Percentiles rank a stretch among this genome's conserved stretches.
Conservation (phyloP, 139 green algal genomes). For the Chlamydomonas urium region DNA sequence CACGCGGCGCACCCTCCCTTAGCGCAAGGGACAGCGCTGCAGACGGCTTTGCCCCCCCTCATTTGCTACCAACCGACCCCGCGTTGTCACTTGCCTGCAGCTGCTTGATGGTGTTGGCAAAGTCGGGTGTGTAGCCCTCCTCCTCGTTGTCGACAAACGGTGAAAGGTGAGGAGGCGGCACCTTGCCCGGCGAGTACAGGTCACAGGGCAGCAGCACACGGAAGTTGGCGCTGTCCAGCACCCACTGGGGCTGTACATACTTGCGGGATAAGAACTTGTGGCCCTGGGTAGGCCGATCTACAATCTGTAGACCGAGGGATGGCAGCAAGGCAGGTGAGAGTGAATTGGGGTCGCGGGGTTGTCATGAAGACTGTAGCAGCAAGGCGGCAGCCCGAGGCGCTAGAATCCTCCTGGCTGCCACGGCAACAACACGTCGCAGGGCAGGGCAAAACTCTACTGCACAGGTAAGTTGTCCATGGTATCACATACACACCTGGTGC, state of each 20-base stretch:
- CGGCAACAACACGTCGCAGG: too few relatives aligned
- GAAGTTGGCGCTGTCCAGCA: constrained; percentile 92
- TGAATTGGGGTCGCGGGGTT: background rate
- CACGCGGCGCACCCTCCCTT: background rate
- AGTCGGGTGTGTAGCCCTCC: constrained; percentile 95
- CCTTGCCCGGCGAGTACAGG: constrained; percentile 77
- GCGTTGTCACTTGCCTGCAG: constrained; percentile 66
- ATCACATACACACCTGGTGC: constrained; percentile 67
- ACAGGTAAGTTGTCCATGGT: too few relatives aligned
- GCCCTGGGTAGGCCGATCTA: constrained; percentile 71
- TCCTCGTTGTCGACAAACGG: constrained; percentile 92
- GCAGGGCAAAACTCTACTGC: too few relatives aligned
- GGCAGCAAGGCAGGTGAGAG: background rate
- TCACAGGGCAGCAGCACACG: constrained; percentile 64
- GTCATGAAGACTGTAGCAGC: background rate
- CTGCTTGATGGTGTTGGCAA: constrained; percentile 64
- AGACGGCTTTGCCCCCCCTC: too few relatives aligned
- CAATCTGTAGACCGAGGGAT: constrained; percentile 34
- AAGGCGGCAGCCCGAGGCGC: too few relatives aligned
- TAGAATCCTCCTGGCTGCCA: too few relatives aligned
- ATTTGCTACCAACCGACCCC: background rate
- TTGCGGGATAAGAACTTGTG: constrained; percentile 69
- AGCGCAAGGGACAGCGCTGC: background rate
- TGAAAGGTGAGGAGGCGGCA: constrained; percentile 90
- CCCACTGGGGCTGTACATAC: constrained; percentile 98